Base-by-base conservation (phyloP, 2,329 filamentous ascomycete genomes). In the Hymenoscyphus repandus region DNA sequence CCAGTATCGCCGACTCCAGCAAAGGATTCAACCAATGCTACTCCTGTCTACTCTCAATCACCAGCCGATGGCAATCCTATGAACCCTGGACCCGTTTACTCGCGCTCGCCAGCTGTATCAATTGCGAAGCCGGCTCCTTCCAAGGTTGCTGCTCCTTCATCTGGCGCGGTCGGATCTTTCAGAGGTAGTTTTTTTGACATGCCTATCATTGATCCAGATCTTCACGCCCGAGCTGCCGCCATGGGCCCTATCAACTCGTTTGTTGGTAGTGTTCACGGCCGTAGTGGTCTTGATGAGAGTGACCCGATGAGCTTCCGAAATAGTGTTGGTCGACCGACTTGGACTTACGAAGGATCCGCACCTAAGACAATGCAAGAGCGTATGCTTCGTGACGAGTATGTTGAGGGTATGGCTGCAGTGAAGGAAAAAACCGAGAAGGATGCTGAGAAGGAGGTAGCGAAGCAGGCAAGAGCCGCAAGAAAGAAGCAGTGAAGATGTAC, bases 151-250 rank as follows among this genome's bases (percentile, higher is more conserved):
- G 6, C 41, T 30, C 20, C 45, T 22, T 32, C 53, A 12, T 50
- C 42, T 7, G 55, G 55, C 9, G n/a, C 55, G 9, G 55, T 76
- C 12, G 77, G 77, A 2, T 80, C 77, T n/a, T 79, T 78, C 58
- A 77, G 73, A 58, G 77, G 77, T 39, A 60, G 60, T 17, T 71
- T 77, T 12, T 73, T 82, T 43, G 69, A 72, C 33, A 77, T 80
- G 67, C 72, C 74, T 2, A 69, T 80, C 12, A 71, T 81, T 41
- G 71, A 76, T 44, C 70, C 74, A 7, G 71, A 75, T 18, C 48
- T 80, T 1, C 72, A 77, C 50, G 74, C 72, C 20, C 68, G 70
- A 56, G 76, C 76, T 2, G 72, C 70, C 10, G 71, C 72, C 10
- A 64, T 78, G 45, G 75, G 76, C 34, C 69, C 74, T 15, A 65